Evolutionary conservation across 495 filamentous ascomycete genomes (phyloP), one percentile per base, ranked within the genome.

Genomic region (Hypoxylon fuscum): DNA sequence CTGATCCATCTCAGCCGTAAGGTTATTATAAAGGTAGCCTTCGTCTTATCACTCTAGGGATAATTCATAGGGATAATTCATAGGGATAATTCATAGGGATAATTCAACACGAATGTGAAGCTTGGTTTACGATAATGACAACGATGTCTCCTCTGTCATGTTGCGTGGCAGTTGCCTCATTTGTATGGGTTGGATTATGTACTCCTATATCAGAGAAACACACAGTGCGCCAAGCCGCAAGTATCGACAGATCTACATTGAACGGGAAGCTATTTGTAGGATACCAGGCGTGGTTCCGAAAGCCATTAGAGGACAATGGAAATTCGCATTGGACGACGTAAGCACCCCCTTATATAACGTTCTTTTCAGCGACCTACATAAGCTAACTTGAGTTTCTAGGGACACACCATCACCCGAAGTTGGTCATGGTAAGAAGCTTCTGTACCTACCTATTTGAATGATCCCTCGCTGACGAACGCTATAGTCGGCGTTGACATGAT

Each of bases 251-350:
- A 47, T 68, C 60, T 20, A 68, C 66, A 10, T 55, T 74, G 31
- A 62, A 72, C 27, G 67, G 64, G 0, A 70, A 72, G 23, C 45
- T 72, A 11, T 64, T 74, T 3, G 68, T 70, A n/a, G 71, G 71
- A 22, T 74, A 72, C 23, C 69, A 72, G 43, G 71, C 66, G 17
- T 72, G 69, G 57, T 74, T 74, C 38, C 63, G 71, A 12, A 71
- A 69, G 17, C 71, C 71, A 29, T 27, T 53, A 2, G 53, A 70
- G 20, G 69, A 69, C 14, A 43, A 72, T 43, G 66, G 67, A n/a
- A 71, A 69, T 25, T 69, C 62, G 14, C 66, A 70, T 47, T 72
- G 70, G 70, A 72, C 64, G 14, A 68, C 65, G 63, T 70, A 18
- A 45, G 68, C 41, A 11, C 5, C 14, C 22, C 17, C 23, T 22